phyloP scores from a whole-genome alignment of 768 basidiomycete genomes.

The Mycena polygramma region DNA sequence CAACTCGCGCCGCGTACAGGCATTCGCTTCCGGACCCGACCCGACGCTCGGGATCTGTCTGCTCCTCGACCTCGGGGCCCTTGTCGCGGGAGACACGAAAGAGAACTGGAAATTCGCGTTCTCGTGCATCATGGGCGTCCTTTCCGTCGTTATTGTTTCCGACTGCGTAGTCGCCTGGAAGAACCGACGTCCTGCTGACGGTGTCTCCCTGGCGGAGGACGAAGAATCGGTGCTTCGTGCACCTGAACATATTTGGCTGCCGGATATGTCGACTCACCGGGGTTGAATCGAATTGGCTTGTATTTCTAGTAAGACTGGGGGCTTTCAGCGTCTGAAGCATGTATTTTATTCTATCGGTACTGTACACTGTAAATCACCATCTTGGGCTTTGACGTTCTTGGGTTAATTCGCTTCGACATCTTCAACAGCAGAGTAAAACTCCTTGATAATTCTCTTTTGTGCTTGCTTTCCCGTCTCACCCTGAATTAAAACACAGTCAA shows the following conservation, averaged over 20 bases:
- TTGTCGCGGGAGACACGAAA: slow-evolving; percentile 43
- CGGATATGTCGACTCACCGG: slow-evolving; percentile 5
- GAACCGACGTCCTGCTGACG: background rate
- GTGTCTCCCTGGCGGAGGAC: slow-evolving; percentile 5
- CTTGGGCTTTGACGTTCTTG: background rate
- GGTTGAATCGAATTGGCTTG: background rate
- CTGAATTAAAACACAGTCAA: slow-evolving; percentile 42
- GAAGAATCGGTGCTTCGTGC: slow-evolving; percentile 17
- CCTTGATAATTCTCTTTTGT: slow-evolving; percentile 84
- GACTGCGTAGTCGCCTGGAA: slow-evolving; percentile 29
- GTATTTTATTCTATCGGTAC: background rate
- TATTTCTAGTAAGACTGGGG: background rate
- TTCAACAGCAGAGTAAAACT: slow-evolving; percentile 87
- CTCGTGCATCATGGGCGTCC: slow-evolving; percentile 39
- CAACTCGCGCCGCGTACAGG: slow-evolving; percentile 37
- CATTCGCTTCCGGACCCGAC: slow-evolving; percentile 53
- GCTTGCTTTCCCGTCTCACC: slow-evolving; percentile 76
- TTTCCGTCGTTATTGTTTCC: slow-evolving; percentile 34
- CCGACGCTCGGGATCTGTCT: slow-evolving; percentile 50
- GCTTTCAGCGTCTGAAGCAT: no score
- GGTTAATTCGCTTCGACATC: slow-evolving; percentile 71
- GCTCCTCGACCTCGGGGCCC: slow-evolving; percentile 48
- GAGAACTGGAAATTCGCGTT: slow-evolving; percentile 45
- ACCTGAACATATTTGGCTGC: slow-evolving; percentile 27
- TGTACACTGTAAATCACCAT: background rate